Percentiles rank a stretch among this genome's conserved stretches.
Evolutionary conservation across 306 rosid species (phyloP).

Genomic region (Pterocarpus santalinus): DNA sequence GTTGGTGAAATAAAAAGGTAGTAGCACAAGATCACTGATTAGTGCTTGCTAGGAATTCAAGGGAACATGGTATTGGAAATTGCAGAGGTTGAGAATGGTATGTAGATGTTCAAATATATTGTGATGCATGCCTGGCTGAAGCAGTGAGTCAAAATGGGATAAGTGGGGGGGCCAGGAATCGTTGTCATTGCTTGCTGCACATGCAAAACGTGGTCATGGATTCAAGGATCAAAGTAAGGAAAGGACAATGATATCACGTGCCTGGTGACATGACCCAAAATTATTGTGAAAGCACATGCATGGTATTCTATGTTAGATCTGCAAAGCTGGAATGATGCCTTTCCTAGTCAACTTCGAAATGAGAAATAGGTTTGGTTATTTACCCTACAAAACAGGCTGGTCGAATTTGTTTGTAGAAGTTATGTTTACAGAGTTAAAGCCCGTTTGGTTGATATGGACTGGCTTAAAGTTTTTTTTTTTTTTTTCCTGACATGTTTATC

Average conservation of each 20-base stretch:
- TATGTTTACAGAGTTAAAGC: slow-evolving; percentile 3
- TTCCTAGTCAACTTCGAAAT: slow-evolving; percentile 42
- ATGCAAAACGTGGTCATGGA: slow-evolving; percentile 42
- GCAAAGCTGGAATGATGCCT: slow-evolving; percentile 28
- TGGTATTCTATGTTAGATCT: slow-evolving; percentile 1
- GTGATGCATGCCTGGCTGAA: not conserved
- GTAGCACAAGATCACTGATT: slow-evolving; percentile 41
- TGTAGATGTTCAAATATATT: not conserved
- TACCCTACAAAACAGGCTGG: slow-evolving; percentile 34
- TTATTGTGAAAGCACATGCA: slow-evolving; percentile 46
- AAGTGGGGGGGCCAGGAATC: not conserved
- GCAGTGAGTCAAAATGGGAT: not conserved
- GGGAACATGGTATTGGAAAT: slow-evolving; percentile 36
- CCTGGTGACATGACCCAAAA: slow-evolving; percentile 44
- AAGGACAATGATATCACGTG: slow-evolving; percentile 50
- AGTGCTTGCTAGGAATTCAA: slow-evolving; percentile 50
- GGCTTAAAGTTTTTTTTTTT: not conserved
- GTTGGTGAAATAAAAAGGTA: slow-evolving; percentile 55
- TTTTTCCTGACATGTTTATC: not conserved
- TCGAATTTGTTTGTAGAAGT: slow-evolving; percentile 39
- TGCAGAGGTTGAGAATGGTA: slow-evolving; percentile 31
- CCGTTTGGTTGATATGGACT: not conserved
- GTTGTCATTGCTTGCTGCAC: slow-evolving; percentile 37
- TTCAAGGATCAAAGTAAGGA: slow-evolving; percentile 42
- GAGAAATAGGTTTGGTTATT: slow-evolving; percentile 32